Percentiles rank a stretch among this genome's conserved stretches.
Conservation (phyloP, 331 rosid genomes). For the Pyrus hybrid region DNA sequence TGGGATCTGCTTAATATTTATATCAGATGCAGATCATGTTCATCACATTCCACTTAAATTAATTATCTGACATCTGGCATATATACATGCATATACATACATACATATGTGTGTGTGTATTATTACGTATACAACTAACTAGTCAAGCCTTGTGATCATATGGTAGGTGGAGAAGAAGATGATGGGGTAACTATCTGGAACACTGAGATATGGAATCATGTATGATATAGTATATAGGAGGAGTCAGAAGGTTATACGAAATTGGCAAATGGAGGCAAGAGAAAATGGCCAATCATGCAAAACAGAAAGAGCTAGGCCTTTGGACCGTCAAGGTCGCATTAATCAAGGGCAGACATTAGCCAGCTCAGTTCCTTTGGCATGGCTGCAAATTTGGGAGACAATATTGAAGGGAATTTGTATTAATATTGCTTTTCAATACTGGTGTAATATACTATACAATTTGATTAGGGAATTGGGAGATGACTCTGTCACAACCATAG, state of each 20-base stretch:
- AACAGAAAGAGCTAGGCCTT: not conserved
- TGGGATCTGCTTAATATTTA: not conserved
- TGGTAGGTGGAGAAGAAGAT: conserved; percentile 6
- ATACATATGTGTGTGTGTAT: not conserved
- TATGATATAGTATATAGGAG: not conserved
- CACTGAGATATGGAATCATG: conserved; percentile 25
- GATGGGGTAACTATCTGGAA: conserved; percentile 5
- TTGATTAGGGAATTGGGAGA: not conserved
- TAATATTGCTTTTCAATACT: not conserved
- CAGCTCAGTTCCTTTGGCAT: conserved; percentile 87
- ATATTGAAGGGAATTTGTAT: not conserved
- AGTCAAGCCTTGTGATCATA: not conserved
- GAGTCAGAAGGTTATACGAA: not conserved
- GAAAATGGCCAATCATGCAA: conserved; percentile 21
- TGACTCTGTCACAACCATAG: conserved; percentile 29
- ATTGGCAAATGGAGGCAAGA: not conserved
- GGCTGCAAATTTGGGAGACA: conserved; percentile 51
- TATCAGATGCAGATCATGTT: not conserved
- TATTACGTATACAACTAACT: not conserved
- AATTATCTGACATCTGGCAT: not conserved
- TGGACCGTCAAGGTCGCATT: conserved; percentile 50
- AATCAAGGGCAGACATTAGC: conserved; percentile 72
- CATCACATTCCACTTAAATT: not conserved
- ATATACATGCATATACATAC: not conserved
- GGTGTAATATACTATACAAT: not conserved